These are phyloP conservation scores for Syzygium grande DNA, from an alignment of 345 rosid species.

Conservation along the genomic window DNA sequence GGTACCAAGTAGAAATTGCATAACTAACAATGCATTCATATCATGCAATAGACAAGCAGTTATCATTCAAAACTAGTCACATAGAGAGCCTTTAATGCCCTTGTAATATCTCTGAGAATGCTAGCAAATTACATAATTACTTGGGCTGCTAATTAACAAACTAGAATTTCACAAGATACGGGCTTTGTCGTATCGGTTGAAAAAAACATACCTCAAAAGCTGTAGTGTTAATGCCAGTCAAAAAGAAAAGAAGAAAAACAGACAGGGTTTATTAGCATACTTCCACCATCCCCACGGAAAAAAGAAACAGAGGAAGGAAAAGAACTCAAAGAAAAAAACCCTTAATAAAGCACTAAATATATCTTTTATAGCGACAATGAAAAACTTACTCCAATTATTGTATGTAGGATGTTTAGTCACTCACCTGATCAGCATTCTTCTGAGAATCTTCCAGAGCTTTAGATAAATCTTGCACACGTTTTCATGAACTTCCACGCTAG, in stretches of 20 bases:
- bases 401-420: not conserved
- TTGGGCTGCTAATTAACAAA: not conserved
- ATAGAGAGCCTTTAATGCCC: not conserved
- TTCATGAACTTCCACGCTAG: constrained; percentile 53
- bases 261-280: not conserved
- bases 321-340: not conserved
- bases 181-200: not conserved
- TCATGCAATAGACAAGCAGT: not conserved
- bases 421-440: constrained; percentile 55
- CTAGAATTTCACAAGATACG: not conserved
- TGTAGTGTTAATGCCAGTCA: not conserved
- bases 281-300: not conserved
- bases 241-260: not conserved
- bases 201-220: not conserved
- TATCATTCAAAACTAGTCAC: not conserved
- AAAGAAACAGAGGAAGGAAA: not conserved
- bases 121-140: not conserved
- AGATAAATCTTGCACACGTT: constrained; percentile 72
- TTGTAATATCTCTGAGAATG: not conserved
- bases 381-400: not conserved
- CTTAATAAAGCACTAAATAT: not conserved
- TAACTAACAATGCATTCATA: not conserved
- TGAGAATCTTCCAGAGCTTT: constrained; percentile 72
- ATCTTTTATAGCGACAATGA: not conserved
- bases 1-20: not conserved